Conservation (phyloP, 306 rosid genomes). For the Hippophae rhamnoides region DNA sequence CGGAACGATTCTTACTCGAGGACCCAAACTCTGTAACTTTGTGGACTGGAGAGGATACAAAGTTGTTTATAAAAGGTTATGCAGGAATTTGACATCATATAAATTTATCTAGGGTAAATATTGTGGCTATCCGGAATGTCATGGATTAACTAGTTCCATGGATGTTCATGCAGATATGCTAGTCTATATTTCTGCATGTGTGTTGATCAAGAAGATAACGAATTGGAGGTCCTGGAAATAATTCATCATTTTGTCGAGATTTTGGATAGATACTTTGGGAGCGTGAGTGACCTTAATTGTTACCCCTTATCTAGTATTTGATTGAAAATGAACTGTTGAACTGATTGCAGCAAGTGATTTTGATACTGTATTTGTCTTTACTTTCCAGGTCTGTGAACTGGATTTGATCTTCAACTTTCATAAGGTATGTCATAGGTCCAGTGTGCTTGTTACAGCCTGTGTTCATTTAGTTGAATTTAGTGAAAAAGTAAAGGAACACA, state of each 20-base stretch:
- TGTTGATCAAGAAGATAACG: slow-evolving; percentile 77
- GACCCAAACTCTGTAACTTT: slow-evolving; percentile 79
- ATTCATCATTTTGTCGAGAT: slow-evolving; percentile 90
- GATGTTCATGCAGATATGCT: slow-evolving; percentile 56
- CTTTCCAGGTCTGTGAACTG: slow-evolving; percentile 65
- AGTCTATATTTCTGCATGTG: slow-evolving; percentile 85
- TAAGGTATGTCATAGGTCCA: slow-evolving; percentile 39
- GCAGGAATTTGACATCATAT: background rate
- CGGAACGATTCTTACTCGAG: slow-evolving; percentile 53
- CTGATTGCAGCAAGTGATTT: background rate
- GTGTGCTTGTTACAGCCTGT: background rate
- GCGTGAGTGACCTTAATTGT: slow-evolving; percentile 40
- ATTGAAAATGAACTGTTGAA: slow-evolving; percentile 6
- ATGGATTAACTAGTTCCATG: slow-evolving; percentile 6
- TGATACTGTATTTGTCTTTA: slow-evolving; percentile 1
- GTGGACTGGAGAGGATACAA: slow-evolving; percentile 91
- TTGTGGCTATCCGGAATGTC: background rate
- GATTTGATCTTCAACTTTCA: slow-evolving; percentile 88
- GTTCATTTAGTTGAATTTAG: background rate
- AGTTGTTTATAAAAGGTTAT: slow-evolving; percentile 89
- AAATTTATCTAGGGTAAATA: background rate
- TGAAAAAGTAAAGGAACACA: background rate
- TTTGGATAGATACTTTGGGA: slow-evolving; percentile 82
- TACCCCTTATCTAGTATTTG: background rate
- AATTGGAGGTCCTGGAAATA: slow-evolving; percentile 72